A percentile compares a stretch with the other conserved stretches of the same genome.
Evolutionary conservation across 768 basidiomycete species (phyloP).

Genomic region (Lactarius psammicola): DNA sequence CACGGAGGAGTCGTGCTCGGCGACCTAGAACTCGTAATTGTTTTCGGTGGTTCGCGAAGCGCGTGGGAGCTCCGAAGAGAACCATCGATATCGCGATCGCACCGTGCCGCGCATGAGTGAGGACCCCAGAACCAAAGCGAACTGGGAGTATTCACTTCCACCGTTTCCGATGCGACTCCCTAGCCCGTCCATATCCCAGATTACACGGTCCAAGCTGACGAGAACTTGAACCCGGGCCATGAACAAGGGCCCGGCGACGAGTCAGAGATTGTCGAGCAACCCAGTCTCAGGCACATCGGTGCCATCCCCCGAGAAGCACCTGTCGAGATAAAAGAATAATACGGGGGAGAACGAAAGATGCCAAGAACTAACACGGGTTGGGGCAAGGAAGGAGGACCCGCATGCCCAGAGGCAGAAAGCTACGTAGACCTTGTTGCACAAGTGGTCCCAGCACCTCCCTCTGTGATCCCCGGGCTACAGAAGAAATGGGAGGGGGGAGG

Average conservation of each 20-base stretch:
- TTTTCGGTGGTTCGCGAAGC: background rate
- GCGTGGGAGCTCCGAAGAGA: background rate
- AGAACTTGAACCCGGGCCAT: background rate
- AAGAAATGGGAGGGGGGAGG: background rate
- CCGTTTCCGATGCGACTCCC: too few species aligned
- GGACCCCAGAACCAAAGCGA: too few species aligned
- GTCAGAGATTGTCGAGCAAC: background rate
- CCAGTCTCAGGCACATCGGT: background rate
- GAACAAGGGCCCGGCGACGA: background rate
- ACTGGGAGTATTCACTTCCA: too few species aligned
- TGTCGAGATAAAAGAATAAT: background rate
- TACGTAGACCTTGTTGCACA: background rate
- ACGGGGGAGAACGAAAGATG: background rate
- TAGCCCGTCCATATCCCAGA: too few species aligned
- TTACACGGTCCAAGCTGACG: too few species aligned
- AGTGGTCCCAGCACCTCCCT: too few species aligned
- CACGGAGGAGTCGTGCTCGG: background rate
- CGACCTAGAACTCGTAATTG: background rate
- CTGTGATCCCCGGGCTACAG: background rate
- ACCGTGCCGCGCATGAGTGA: background rate
- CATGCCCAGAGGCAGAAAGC: background rate
- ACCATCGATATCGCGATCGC: background rate
- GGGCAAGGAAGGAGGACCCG: too few species aligned
- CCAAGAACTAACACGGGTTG: background rate
- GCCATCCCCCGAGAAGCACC: background rate